Base-by-base conservation (phyloP, 2,329 filamentous ascomycete species). In the Ascochyta clinopodiicola region DNA sequence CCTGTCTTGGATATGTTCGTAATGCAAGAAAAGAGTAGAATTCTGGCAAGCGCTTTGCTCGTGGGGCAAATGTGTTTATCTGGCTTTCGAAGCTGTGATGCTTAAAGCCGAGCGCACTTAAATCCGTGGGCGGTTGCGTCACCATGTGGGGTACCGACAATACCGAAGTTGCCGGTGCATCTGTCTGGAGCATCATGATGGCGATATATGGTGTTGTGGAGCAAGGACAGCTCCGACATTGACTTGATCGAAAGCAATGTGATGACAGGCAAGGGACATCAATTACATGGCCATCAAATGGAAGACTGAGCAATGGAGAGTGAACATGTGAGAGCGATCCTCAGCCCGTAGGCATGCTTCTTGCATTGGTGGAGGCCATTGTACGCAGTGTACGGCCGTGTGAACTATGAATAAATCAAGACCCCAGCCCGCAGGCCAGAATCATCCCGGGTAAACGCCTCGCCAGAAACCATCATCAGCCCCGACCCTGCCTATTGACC, bases 401-500 rank as follows among this genome's bases (percentile, higher is more conserved):
- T 62, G 31, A 67, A 69, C 63, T 72, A 75, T 60, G 56, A 69
- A 74, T 73, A 51, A 62, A 56, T 36, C 57, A 51, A 50, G 44
- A 63, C 44, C 55, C 51, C 56, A 61, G 52, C 67, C 61, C 56
- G 52, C 60, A 63, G 67, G 63, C 66, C 52, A 44, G 42, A 48
- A 54, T 59, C 64, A 66, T 62, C 49, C 57, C 60, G 44, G 59
- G 47, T 59, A 13, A 74, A 74, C 73, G 70, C 73, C 70, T 53
- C 67, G 57, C 68, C 62, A 62, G 61, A 60, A 64, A 55, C 47
- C 27, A 62, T 51, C 63, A 56, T 7, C 32, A 57, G 60, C 63
- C 45, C 44, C 52, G 43, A 47, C 53, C 25, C 60, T 17, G 43
- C 67, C 75, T 83, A 79, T 78, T 79, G 77, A 51, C 81, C 81